Percentiles rank a stretch among this genome's conserved stretches.
Conservation (phyloP, 2,329 filamentous ascomycete genomes). For the Endothia cerciana region DNA sequence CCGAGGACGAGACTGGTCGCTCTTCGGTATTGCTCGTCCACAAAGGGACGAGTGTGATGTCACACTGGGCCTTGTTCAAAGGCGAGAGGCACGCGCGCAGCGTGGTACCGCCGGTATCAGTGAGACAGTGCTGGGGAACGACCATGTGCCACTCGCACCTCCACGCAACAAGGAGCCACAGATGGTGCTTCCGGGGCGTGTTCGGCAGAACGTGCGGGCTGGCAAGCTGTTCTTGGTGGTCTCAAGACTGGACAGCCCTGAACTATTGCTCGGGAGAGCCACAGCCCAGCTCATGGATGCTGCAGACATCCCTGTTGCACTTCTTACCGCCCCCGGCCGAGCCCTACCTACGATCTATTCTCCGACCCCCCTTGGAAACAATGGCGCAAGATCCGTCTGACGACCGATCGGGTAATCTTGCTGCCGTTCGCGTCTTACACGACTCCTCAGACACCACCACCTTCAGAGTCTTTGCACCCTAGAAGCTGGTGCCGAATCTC, state of each 20-base stretch:
- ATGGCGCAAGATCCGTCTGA: not conserved
- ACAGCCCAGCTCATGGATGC: not conserved
- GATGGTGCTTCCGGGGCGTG: not conserved
- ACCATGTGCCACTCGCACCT: not conserved
- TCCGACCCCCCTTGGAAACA: not conserved
- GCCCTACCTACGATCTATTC: not conserved
- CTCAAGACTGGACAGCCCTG: not conserved
- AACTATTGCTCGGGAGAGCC: not conserved
- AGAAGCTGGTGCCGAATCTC: not conserved
- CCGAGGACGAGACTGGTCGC: not conserved
- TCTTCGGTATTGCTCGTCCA: not conserved
- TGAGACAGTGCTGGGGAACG: not conserved
- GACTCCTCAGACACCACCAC: constrained; percentile 11
- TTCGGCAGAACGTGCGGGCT: not conserved
- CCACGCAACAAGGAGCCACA: not conserved
- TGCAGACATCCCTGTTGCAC: not conserved
- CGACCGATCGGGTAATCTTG: constrained; percentile 10
- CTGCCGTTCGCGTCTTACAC: constrained; percentile 16
- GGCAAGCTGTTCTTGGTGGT: not conserved
- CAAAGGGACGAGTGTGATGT: not conserved
- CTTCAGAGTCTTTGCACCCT: not conserved
- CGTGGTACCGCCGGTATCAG: constrained; percentile 10
- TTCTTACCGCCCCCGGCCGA: not conserved
- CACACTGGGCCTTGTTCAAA: not conserved
- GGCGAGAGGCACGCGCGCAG: constrained; percentile 14